Evolutionary conservation across 2,329 filamentous ascomycete species (phyloP), one percentile per base, ranked within the genome.

Genomic region (Talaromyces funiculosus): DNA sequence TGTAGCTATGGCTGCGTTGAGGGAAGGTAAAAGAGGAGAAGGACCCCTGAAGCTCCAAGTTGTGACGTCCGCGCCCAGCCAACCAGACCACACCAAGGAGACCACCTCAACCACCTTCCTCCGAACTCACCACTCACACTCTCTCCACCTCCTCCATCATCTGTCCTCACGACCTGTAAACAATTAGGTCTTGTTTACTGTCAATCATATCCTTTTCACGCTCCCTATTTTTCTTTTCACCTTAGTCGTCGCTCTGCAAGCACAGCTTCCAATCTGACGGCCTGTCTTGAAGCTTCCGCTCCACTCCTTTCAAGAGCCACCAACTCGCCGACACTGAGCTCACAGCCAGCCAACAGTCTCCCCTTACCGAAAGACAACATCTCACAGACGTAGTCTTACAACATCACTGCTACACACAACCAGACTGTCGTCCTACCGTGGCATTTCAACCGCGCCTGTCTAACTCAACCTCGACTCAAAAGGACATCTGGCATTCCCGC

Each of bases 401-500:
- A 54, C 51, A 3, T 51, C 18, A 33, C 18, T 16, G n/a, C 47
- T 33, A 31, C 26, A 42, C 40, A 49, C 37, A 35, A 26, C 20
- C n/a, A 20, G 18, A 3, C 18, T 14, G 33, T 37, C 14, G 14
- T 57, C 22, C 14, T 20, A 57, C 55, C 35, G 42, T 49, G 10
- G 55, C 42, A 57, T 37, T 38, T 33, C 31, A n/a, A 29, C 18
- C n/a, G 35, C 31, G 31, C 31, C 40, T 37, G 54, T 38, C 56
- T 42, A 4, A 53, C n/a, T 35, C 37, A 12, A 31, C 40, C 45
- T 58, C 29, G 16, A 37, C 33, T 22, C n/a, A 38, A 59, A 40
- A 58, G 57, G 57, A n/a, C 57, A 53, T 53, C 45, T 59, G 57
- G 45, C 45, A 59, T 59, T 42, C 55, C 20, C 42, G 55, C 55